Evolutionary conservation across 2,329 filamentous ascomycete species (phyloP).

Genomic region (Aspergillus sp.): DNA sequence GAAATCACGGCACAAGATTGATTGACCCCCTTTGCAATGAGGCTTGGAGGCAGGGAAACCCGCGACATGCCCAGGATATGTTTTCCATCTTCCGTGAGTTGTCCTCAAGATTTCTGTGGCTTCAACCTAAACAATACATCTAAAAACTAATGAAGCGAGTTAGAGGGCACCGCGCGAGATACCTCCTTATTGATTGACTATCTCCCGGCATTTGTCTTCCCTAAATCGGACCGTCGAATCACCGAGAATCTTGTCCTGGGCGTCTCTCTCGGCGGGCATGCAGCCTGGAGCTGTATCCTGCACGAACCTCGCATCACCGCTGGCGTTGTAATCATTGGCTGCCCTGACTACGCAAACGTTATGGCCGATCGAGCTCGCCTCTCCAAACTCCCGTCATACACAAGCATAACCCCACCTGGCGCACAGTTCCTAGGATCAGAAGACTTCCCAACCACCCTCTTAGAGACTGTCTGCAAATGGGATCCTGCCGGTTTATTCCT

Average conservation of each 20-base stretch:
- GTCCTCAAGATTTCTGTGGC: not conserved
- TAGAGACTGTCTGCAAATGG: constrained; percentile 60
- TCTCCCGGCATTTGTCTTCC: constrained; percentile 72
- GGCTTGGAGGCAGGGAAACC: constrained; percentile 77
- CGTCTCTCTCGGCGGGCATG: constrained; percentile 82
- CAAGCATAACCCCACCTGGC: constrained; percentile 55
- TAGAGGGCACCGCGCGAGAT: constrained; percentile 70
- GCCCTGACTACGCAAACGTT: constrained; percentile 80
- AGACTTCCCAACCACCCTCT: constrained; percentile 72
- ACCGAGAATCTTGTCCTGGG: constrained; percentile 73
- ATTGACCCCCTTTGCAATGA: constrained; percentile 69
- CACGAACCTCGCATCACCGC: constrained; percentile 76
- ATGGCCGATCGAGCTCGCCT: constrained; percentile 76
- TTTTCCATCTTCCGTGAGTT: constrained; percentile 69
- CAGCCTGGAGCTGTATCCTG: constrained; percentile 79
- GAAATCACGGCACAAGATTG: constrained; percentile 80
- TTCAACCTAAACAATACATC: not conserved
- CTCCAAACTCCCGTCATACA: constrained; percentile 65
- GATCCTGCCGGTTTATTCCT: constrained; percentile 79
- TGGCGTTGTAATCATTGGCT: constrained; percentile 79
- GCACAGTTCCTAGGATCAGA: constrained; percentile 69
- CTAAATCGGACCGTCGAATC: constrained; percentile 48
- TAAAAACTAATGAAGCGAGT: not conserved
- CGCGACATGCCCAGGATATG: constrained; percentile 87
- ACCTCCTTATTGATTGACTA: constrained; percentile 73